Percentiles rank a stretch among this genome's conserved stretches.
Conservation (phyloP, 257 asterid species). For the Solanum habrochaites region DNA sequence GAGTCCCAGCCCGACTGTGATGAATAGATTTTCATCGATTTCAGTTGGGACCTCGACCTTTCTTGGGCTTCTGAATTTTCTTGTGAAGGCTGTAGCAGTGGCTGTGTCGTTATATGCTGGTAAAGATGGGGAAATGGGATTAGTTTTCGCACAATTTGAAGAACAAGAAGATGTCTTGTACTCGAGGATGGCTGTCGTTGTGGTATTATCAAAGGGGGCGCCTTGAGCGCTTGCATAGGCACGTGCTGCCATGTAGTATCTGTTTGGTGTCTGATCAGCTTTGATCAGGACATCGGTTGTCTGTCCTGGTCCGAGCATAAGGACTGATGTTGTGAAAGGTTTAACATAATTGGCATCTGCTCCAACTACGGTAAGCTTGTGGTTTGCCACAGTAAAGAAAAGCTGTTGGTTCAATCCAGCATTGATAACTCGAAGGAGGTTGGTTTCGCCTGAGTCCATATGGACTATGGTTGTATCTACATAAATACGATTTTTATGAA, state of each 20-base stretch:
- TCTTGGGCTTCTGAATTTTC: slow-evolving; percentile 54
- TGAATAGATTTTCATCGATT: slow-evolving; percentile 56
- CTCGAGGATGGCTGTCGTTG: slow-evolving; percentile 79
- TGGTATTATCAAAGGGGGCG: slow-evolving; percentile 83
- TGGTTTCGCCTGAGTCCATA: slow-evolving; percentile 47
- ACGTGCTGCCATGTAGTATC: slow-evolving; percentile 71
- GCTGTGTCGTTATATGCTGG: slow-evolving; percentile 80
- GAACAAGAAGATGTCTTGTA: slow-evolving; percentile 46
- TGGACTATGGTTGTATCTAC: slow-evolving; percentile 57
- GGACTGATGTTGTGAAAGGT: slow-evolving; percentile 70
- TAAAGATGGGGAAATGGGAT: slow-evolving; percentile 36
- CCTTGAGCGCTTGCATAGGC: slow-evolving; percentile 86
- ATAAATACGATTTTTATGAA: not conserved
- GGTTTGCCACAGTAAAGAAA: slow-evolving; percentile 78
- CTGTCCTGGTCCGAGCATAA: slow-evolving; percentile 96
- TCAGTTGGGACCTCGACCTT: slow-evolving; percentile 46
- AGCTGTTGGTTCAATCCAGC: slow-evolving; percentile 78
- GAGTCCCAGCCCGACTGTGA: slow-evolving; percentile 81
- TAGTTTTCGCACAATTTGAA: slow-evolving; percentile 19
- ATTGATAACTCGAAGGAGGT: slow-evolving; percentile 62
- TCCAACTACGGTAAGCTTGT: slow-evolving; percentile 71
- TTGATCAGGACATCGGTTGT: slow-evolving; percentile 84
- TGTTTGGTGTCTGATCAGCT: slow-evolving; percentile 45
- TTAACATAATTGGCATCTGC: slow-evolving; percentile 74
- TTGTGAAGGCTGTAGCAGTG: slow-evolving; percentile 65